phyloP scores from a whole-genome alignment of 768 basidiomycete species.

The Serendipita sp. region DNA sequence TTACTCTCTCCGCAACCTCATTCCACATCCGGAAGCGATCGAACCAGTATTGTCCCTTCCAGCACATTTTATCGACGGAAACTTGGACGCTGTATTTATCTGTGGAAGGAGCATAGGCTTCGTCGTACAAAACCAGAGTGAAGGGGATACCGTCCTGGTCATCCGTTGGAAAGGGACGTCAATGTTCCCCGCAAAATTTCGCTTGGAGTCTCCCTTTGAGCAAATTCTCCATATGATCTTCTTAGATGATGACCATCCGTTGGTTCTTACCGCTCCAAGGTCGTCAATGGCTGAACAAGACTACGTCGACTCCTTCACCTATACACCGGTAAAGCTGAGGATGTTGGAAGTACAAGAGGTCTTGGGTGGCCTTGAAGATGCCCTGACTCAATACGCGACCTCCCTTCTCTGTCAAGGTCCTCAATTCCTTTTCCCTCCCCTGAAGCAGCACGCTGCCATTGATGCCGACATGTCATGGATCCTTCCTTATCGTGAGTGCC shows the following conservation, averaged over 20 bases:
- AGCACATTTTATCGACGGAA: neutral
- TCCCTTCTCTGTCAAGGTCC: neutral
- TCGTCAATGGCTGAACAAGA: neutral
- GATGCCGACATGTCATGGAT: neutral
- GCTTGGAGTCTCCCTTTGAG: neutral
- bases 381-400: neutral
- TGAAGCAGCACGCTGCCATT: neutral
- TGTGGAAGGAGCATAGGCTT: neutral
- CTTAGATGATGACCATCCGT: neutral
- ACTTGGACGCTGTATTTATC: neutral
- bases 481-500: neutral
- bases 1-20: neutral
- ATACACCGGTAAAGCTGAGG: neutral
- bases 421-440: slow-evolving; percentile 2
- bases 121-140: neutral
- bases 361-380: neutral
- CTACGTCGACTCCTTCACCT: neutral
- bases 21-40: neutral
- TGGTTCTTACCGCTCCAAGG: neutral
- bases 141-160: neutral
- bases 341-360: neutral
- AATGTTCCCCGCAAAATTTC: neutral
- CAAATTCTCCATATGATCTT: slow-evolving; percentile 5
- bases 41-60: neutral
- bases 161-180: neutral